Evolutionary conservation across 169 alveolate genomes (phyloP).

Genomic region (Amoebophrya sp.): DNA sequence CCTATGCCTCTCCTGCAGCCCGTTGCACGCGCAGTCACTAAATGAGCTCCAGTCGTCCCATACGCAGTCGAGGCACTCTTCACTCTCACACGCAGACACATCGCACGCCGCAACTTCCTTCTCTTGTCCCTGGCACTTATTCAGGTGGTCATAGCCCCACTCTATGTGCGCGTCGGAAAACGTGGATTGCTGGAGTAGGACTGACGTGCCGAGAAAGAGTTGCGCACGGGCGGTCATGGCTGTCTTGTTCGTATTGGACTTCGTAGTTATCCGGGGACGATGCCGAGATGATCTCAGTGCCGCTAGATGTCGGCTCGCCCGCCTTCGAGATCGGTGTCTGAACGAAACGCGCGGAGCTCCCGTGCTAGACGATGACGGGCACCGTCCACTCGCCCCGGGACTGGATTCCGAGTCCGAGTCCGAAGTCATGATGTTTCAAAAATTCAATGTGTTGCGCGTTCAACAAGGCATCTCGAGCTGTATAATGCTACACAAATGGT

Average conservation of each 20-base stretch:
- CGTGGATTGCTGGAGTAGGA: background rate
- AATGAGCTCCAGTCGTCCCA: background rate
- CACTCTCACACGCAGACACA: background rate
- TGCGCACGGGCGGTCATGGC: background rate
- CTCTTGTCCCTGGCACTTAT: background rate
- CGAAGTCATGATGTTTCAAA: no score
- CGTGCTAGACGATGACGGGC: no score
- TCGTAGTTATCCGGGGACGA: no score
- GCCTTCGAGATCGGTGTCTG: no score
- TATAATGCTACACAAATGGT: no score
- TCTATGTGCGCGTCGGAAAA: background rate
- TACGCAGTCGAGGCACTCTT: slow-evolving; percentile 10
- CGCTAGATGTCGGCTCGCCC: no score
- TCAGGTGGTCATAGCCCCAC: background rate
- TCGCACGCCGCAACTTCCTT: background rate
- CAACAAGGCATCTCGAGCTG: no score
- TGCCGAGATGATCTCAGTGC: no score
- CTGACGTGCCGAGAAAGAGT: background rate
- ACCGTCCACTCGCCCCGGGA: no score
- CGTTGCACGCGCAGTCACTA: background rate
- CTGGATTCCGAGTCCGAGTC: no score
- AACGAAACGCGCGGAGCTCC: no score
- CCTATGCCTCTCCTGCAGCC: background rate
- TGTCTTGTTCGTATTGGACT: background rate
- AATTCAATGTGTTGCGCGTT: no score